Conservation (phyloP, 148 eudicot genomes). For the Arbutus unedo region DNA sequence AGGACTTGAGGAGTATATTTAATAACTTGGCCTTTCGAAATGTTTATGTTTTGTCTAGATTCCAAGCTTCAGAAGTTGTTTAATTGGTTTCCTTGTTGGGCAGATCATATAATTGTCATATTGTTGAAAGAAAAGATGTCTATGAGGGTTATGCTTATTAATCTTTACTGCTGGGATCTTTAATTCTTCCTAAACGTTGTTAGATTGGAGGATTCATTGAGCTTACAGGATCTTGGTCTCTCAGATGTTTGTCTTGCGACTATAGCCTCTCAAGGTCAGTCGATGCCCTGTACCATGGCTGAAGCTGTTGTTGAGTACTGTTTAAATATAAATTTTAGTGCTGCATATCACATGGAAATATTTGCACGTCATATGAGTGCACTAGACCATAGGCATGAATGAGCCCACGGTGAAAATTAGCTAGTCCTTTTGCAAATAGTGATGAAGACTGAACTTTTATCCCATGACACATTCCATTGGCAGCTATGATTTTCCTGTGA, state of each 20-base stretch:
- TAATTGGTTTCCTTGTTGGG: not conserved
- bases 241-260: slow-evolving; percentile 83
- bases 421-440: not conserved
- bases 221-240: slow-evolving; percentile 71
- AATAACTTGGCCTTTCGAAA: not conserved
- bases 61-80: not conserved
- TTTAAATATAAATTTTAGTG: not conserved
- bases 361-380: not conserved
- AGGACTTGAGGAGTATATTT: not conserved
- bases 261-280: slow-evolving; percentile 83
- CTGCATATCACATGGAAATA: slow-evolving; percentile 10
- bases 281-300: not conserved
- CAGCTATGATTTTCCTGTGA: not conserved
- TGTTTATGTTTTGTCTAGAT: not conserved
- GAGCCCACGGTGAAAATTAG: not conserved
- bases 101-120: not conserved
- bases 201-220: slow-evolving; percentile 75
- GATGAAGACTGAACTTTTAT: not conserved
- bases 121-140: slow-evolving; percentile 1
- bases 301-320: not conserved
- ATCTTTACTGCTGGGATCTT: not conserved
- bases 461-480: not conserved
- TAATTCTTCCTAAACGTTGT: slow-evolving; percentile 39
- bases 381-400: not conserved
- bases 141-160: not conserved